Conservation (phyloP, 768 basidiomycete species). For the Hydnomerulius pinastri region DNA sequence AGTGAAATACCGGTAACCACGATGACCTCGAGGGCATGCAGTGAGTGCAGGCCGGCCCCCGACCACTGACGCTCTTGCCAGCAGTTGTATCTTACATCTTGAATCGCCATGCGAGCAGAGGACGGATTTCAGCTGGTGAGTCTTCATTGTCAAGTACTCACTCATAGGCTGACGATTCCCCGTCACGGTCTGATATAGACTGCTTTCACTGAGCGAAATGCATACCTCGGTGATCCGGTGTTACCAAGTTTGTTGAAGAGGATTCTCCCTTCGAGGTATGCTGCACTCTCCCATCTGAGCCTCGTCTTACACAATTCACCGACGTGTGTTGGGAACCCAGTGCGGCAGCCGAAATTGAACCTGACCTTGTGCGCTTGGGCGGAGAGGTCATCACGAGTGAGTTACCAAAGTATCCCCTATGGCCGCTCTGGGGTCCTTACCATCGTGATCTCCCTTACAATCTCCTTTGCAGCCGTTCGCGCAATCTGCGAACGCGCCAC, state of each 20-base stretch:
- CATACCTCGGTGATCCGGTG: constrained; percentile 61
- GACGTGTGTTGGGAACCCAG: constrained; percentile 29
- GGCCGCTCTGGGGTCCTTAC: no score
- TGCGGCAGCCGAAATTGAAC: constrained; percentile 48
- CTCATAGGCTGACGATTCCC: no score
- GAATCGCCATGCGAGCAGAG: constrained; percentile 56
- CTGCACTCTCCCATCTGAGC: background rate
- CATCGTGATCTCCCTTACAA: background rate
- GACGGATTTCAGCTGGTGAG: constrained; percentile 65
- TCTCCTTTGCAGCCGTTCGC: constrained; percentile 48
- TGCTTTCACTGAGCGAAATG: constrained; percentile 57
- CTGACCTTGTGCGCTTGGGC: constrained; percentile 63
- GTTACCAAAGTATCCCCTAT: constrained; percentile 12
- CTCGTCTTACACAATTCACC: background rate
- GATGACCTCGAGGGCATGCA: no score
- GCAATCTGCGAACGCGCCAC: constrained; percentile 42
- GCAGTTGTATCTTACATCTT: background rate
- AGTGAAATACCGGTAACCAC: no score
- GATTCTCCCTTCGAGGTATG: constrained; percentile 49
- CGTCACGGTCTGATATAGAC: constrained; percentile 43
- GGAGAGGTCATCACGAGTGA: constrained; percentile 53
- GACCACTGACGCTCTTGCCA: no score
- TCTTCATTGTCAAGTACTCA: no score
- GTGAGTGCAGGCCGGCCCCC: no score
- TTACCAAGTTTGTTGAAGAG: constrained; percentile 62